Conservation (phyloP, 1,284 basidiomycete genomes). For the Meira miltonrushii region DNA sequence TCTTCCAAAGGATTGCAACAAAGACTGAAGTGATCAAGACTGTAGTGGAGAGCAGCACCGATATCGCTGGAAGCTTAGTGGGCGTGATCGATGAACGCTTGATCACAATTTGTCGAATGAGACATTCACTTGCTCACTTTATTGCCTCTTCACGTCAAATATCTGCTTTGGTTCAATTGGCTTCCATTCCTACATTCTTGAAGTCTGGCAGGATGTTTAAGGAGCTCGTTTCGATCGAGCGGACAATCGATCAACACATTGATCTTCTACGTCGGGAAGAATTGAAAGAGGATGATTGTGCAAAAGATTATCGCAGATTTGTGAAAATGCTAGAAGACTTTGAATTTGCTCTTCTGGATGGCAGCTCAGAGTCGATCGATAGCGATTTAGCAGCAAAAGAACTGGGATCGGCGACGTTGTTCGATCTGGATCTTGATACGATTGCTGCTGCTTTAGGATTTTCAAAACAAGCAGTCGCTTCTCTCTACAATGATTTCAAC, state of each 20-base stretch:
- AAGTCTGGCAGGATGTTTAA: slow-evolving; percentile 69
- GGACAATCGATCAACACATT: slow-evolving; percentile 83
- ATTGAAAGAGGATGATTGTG: slow-evolving; percentile 86
- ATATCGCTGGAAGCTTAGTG: slow-evolving; percentile 28
- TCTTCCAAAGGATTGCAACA: slow-evolving; percentile 45
- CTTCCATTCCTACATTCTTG: slow-evolving; percentile 38
- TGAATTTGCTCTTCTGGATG: slow-evolving; percentile 56
- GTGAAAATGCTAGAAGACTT: slow-evolving; percentile 44
- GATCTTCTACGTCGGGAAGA: slow-evolving; percentile 76
- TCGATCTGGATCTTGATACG: slow-evolving; percentile 50
- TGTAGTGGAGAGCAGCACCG: slow-evolving; percentile 38
- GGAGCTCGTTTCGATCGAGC: slow-evolving; percentile 76
- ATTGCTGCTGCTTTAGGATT: slow-evolving; percentile 41
- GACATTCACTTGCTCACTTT: slow-evolving; percentile 46
- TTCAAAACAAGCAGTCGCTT: slow-evolving; percentile 33
- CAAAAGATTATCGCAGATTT: slow-evolving; percentile 70
- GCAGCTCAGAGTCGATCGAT: slow-evolving; percentile 62
- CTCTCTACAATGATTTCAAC: slow-evolving; percentile 25
- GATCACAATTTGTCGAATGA: slow-evolving; percentile 42
- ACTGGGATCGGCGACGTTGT: slow-evolving; percentile 40
- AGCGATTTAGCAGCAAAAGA: slow-evolving; percentile 47
- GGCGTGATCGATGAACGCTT: slow-evolving; percentile 36
- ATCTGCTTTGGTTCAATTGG: slow-evolving; percentile 38
- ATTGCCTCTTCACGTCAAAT: slow-evolving; percentile 42
- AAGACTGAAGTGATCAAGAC: slow-evolving; percentile 44